Conservation (phyloP, 2,329 filamentous ascomycete species). For the Pseudogymnoascus sp. region DNA sequence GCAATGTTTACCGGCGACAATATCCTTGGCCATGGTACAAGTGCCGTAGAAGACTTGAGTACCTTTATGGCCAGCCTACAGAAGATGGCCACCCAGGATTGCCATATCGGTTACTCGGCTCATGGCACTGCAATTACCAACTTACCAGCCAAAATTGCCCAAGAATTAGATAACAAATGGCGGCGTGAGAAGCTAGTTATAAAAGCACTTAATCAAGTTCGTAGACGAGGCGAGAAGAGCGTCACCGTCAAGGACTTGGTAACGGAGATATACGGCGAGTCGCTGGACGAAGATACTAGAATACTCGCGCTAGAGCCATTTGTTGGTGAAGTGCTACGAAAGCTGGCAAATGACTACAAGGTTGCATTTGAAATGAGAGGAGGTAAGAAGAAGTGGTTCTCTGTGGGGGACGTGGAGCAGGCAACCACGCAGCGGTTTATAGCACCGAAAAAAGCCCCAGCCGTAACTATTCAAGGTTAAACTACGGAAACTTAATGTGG, state of each 20-base stretch:
- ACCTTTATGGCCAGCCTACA: conserved; percentile 58
- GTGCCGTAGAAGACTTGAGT: conserved; percentile 68
- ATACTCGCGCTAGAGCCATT: conserved; percentile 55
- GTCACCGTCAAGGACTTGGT: conserved; percentile 61
- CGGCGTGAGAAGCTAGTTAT: conserved; percentile 62
- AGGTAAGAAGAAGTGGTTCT: conserved; percentile 8
- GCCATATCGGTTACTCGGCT: conserved; percentile 67
- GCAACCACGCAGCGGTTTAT: background rate
- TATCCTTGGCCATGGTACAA: conserved; percentile 73
- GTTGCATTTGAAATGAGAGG: conserved; percentile 30
- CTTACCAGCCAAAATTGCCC: conserved; percentile 61
- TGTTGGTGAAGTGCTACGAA: conserved; percentile 65
- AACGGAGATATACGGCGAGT: conserved; percentile 68
- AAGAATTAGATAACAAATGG: conserved; percentile 68
- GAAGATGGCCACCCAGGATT: conserved; percentile 56
- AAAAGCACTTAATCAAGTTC: conserved; percentile 26
- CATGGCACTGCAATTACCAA: conserved; percentile 73
- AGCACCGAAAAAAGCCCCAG: background rate
- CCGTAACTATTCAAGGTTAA: background rate
- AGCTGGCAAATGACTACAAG: conserved; percentile 64
- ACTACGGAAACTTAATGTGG: background rate
- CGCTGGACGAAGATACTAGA: conserved; percentile 59
- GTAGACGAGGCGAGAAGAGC: conserved; percentile 26
- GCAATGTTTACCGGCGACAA: conserved; percentile 83
- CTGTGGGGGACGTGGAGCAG: background rate